Conservation (phyloP, 148 eudicot genomes). For the Rhododendron molle region DNA sequence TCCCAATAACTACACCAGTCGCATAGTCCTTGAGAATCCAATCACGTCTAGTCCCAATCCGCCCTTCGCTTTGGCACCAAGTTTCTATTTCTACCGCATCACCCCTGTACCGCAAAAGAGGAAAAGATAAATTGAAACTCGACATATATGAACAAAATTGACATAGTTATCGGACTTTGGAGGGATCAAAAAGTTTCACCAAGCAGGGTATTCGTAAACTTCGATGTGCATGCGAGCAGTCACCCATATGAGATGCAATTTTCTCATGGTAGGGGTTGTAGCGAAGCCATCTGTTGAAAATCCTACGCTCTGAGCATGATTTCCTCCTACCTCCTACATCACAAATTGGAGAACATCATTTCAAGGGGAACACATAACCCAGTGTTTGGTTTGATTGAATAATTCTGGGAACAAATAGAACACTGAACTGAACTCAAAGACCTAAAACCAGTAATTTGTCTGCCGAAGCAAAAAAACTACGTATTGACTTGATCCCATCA, state of each 20-base stretch:
- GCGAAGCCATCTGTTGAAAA: slow-evolving; percentile 98
- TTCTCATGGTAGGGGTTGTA: slow-evolving; percentile 89
- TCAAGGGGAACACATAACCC: background rate
- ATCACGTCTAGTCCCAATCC: slow-evolving; percentile 91
- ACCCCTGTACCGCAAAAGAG: slow-evolving; percentile 47
- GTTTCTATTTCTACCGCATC: slow-evolving; percentile 97
- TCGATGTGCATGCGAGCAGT: slow-evolving; percentile 99
- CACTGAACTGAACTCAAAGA: too few relatives aligned
- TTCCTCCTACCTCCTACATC: slow-evolving; percentile 91
- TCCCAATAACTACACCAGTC: slow-evolving; percentile 82
- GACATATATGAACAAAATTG: background rate
- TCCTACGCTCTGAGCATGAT: slow-evolving; percentile 93
- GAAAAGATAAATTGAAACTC: slow-evolving; percentile 11
- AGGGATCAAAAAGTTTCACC: slow-evolving; percentile 33
- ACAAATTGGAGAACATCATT: slow-evolving; percentile 15
- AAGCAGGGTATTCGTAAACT: slow-evolving; percentile 84
- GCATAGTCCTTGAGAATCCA: slow-evolving; percentile 79
- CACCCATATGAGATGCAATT: slow-evolving; percentile 92
- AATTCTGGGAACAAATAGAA: background rate
- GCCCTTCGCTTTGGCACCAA: slow-evolving; percentile 96
- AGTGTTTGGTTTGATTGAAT: background rate
- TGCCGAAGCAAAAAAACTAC: too few relatives aligned
- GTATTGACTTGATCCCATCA: too few relatives aligned
- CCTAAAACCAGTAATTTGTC: too few relatives aligned
- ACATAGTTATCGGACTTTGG: background rate